Base-by-base conservation (phyloP, 2,329 filamentous ascomycete genomes). In the Endothia cerciana region DNA sequence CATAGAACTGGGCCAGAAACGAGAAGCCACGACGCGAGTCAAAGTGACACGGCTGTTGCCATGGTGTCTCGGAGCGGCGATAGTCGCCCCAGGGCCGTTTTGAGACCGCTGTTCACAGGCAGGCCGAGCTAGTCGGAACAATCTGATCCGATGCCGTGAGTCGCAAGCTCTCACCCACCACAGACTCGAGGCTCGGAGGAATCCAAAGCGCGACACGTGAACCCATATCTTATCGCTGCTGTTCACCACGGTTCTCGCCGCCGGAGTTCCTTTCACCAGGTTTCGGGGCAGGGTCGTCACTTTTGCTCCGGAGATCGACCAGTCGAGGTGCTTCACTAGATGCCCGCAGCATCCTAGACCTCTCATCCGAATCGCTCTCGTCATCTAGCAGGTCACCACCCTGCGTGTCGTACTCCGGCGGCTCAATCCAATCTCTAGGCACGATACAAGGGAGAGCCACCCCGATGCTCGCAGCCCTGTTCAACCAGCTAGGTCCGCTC, bases 391-490 rank as follows among this genome's bases (percentile, higher is more conserved):
- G 80, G 73, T 88, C 89, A 67, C 90, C 91, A 68, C 92, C 90
- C 41, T 87, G 88, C 19, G 85, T 89, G 67, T 92, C 90, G 73
- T 87, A 89, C 71, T 93, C 91, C 1, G 92, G 92, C 60, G 91
- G 89, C 56, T 89, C 86, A 69, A 95, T 87, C 92, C 92, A 95
- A 73, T 94, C 91, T 68, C 85, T 84, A 15, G 92, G 92, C 57
- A 96, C 91, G 25, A 96, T 85, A 75, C 92, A 96, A 17, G 92
- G 92, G 43, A 96, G 77, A 15, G 90, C 90, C 61, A 94, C 85
- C 47, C 92, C 92, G 69, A 96, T 92, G 71, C 86, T 90, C n/a
- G 92, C 92, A 1, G 92, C 92, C 64, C 92, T 86, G 73, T 96
- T 96, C 63, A 96, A 80, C 90, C 92, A 96, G 22, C 77, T 78